Conservation (phyloP, 2,329 filamentous ascomycete genomes). For the Xylaria sp. region DNA sequence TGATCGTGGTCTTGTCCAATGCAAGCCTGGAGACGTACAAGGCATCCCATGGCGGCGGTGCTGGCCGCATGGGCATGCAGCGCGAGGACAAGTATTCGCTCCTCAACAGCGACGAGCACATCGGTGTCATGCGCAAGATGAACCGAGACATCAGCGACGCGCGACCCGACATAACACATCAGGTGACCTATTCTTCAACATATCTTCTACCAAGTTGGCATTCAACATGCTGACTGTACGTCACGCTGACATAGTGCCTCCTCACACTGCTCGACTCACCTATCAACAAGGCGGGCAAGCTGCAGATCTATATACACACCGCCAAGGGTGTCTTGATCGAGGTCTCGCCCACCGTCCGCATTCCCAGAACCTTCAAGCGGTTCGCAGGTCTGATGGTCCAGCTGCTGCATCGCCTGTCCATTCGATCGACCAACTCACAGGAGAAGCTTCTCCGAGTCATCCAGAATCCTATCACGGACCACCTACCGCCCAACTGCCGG, state of each 20-base stretch:
- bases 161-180: slow-evolving; percentile 95
- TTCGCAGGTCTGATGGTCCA: slow-evolving; percentile 99
- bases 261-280: slow-evolving; percentile 96
- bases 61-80: slow-evolving; percentile 62
- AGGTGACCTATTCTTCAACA: slow-evolving; percentile 61
- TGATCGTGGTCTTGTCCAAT: slow-evolving; percentile 96
- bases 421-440: slow-evolving; percentile 93
- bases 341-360: slow-evolving; percentile 96
- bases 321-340: slow-evolving; percentile 97
- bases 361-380: slow-evolving; percentile 97
- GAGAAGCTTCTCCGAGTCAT: slow-evolving; percentile 98
- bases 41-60: slow-evolving; percentile 71
- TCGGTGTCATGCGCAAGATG: slow-evolving; percentile 99
- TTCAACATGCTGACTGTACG: slow-evolving; percentile 49
- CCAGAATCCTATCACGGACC: slow-evolving; percentile 96
- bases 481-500: slow-evolving; percentile 93
- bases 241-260: slow-evolving; percentile 69
- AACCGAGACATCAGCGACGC: slow-evolving; percentile 98
- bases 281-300: slow-evolving; percentile 95
- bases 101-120: slow-evolving; percentile 98
- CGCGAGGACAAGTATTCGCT: slow-evolving; percentile 96
- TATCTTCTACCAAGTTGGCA: slow-evolving; percentile 35
- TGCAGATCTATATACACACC: slow-evolving; percentile 98
- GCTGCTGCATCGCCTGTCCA: slow-evolving; percentile 90
- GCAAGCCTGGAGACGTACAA: slow-evolving; percentile 98